Conservation (phyloP, 768 basidiomycete species). For the Gymnopilus dilepis region DNA sequence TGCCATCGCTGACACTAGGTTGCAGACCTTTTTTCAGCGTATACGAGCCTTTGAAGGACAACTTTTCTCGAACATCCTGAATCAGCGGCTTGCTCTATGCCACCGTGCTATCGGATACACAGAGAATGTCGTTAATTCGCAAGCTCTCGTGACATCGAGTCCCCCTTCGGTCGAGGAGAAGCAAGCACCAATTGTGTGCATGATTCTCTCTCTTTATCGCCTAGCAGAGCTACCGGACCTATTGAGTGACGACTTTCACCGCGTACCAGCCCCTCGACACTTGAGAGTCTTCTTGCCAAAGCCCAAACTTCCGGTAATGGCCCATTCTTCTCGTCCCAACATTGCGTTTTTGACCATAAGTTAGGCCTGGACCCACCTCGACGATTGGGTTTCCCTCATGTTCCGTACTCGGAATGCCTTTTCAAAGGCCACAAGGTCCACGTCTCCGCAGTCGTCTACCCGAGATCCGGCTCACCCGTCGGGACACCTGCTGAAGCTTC, state of each 20-base stretch:
- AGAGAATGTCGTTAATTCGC: background rate
- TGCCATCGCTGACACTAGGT: too few species aligned
- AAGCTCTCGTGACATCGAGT: background rate
- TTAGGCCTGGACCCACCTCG: background rate
- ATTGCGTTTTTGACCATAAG: too few species aligned
- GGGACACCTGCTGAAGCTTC: background rate
- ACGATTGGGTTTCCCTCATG: background rate
- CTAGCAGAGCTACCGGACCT: background rate
- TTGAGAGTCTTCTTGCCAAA: background rate
- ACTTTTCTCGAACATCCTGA: background rate
- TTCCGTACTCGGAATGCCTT: background rate
- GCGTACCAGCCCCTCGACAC: background rate
- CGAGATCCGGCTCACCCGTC: background rate
- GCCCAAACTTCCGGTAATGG: background rate
- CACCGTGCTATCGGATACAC: background rate
- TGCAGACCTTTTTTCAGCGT: background rate
- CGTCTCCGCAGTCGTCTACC: background rate
- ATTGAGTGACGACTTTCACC: background rate
- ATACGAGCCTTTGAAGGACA: background rate
- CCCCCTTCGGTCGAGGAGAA: background rate
- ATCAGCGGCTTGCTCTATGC: background rate
- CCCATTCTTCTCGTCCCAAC: background rate
- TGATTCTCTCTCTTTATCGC: background rate
- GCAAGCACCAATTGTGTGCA: background rate
- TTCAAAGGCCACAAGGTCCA: background rate